A percentile compares a stretch with the other conserved stretches of the same genome.
Evolutionary conservation across 1,284 basidiomycete genomes (phyloP).

Genomic region (Boletellus deceptivus): DNA sequence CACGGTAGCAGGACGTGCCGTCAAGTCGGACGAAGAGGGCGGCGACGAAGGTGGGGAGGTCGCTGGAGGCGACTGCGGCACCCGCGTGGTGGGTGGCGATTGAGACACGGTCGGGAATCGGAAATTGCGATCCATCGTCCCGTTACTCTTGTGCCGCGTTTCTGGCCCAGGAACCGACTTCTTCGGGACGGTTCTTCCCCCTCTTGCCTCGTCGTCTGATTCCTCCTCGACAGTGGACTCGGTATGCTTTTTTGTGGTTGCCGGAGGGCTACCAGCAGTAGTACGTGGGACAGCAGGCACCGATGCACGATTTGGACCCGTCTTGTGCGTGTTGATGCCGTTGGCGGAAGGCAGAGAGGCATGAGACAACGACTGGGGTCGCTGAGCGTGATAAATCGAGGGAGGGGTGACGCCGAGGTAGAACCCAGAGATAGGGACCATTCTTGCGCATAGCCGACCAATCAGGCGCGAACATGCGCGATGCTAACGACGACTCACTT

Average conservation of each 20-base stretch:
- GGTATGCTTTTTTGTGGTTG: slow-evolving; percentile 27
- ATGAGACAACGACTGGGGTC: slow-evolving; percentile 77
- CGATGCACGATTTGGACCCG: slow-evolving; percentile 30
- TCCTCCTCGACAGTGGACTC: slow-evolving; percentile 54
- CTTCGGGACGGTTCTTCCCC: slow-evolving; percentile 3
- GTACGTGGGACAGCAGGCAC: slow-evolving; percentile 19
- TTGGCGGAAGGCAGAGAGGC: slow-evolving; percentile 45
- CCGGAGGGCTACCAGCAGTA: slow-evolving; percentile 21
- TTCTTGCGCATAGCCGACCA: slow-evolving; percentile 51
- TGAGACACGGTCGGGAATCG: slow-evolving; percentile 55
- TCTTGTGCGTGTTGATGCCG: slow-evolving; percentile 37
- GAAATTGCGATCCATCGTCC: slow-evolving; percentile 77
- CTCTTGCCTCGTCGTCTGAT: slow-evolving; percentile 29
- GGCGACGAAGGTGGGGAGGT: slow-evolving; percentile 19
- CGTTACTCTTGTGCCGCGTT: slow-evolving; percentile 46
- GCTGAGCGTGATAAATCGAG: slow-evolving; percentile 45
- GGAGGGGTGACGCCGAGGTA: slow-evolving; percentile 70
- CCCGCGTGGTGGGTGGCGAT: slow-evolving; percentile 22
- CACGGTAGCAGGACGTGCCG: not conserved
- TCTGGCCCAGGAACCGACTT: slow-evolving; percentile 15
- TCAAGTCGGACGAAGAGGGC: slow-evolving; percentile 9
- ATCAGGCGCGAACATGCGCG: not conserved
- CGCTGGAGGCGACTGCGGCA: slow-evolving; percentile 1
- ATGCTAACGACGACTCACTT: slow-evolving; percentile 51
- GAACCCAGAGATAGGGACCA: slow-evolving; percentile 82